Percentiles rank a stretch among this genome's conserved stretches.
Evolutionary conservation across 305 asterid species (phyloP).

Genomic region (Solanum aculeatissimum): DNA sequence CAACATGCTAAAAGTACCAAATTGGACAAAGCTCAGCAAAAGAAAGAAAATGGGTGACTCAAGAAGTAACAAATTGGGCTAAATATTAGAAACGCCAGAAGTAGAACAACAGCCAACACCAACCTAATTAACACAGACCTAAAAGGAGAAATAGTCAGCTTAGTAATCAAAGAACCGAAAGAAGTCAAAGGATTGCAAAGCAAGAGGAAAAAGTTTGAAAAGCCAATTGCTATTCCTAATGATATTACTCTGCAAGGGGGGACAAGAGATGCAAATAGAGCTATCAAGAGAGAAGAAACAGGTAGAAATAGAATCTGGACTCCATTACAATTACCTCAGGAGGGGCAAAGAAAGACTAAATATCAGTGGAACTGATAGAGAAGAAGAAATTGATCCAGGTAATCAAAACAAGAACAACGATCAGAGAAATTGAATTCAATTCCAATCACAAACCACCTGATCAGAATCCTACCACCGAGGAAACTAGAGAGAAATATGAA

Average conservation of each 20-base stretch:
- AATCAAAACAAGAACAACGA: too few species aligned
- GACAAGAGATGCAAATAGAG: background rate
- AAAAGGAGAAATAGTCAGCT: background rate
- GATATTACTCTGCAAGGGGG: background rate
- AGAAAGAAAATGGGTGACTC: background rate
- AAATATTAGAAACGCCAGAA: background rate
- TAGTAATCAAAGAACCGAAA: background rate
- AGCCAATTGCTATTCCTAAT: background rate
- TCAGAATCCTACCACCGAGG: too few species aligned
- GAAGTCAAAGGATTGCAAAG: background rate
- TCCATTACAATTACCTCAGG: too few species aligned
- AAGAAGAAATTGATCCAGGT: too few species aligned
- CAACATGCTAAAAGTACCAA: background rate
- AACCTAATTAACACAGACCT: too few species aligned
- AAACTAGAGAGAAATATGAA: too few species aligned
- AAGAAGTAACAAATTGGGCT: background rate
- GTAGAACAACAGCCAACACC: background rate
- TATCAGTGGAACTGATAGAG: too few species aligned
- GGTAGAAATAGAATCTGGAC: too few species aligned
- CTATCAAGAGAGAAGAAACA: too few species aligned
- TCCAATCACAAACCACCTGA: background rate
- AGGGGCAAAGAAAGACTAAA: too few species aligned
- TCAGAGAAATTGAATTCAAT: too few species aligned
- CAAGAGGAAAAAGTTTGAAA: background rate
- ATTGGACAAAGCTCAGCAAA: background rate